Evolutionary conservation across 257 asterid species (phyloP).

Genomic region (Fraxinus anomala): DNA sequence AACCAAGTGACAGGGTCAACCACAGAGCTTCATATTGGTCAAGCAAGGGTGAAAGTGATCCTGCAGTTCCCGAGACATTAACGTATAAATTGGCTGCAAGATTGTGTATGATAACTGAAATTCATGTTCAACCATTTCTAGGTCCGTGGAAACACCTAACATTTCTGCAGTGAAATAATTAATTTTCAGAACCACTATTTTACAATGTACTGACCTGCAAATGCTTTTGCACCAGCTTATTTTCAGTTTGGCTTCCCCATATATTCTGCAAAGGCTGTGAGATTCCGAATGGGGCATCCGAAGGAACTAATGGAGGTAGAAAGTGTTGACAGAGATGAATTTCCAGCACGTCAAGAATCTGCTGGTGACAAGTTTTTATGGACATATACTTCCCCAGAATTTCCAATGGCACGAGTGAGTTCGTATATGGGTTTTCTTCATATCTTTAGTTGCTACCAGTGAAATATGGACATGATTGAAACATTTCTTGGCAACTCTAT

Average conservation of each 20-base stretch:
- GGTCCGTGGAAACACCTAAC: slow-evolving; percentile 39
- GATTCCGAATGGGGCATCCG: slow-evolving; percentile 65
- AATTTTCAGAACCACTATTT: background rate
- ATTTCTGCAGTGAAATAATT: background rate
- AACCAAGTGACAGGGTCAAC: slow-evolving; percentile 49
- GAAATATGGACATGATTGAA: background rate
- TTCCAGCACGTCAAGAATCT: slow-evolving; percentile 33
- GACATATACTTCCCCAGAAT: slow-evolving; percentile 70
- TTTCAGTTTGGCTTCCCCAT: slow-evolving; percentile 78
- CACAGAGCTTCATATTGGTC: slow-evolving; percentile 86
- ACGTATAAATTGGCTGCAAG: slow-evolving; percentile 55
- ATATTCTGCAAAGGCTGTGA: slow-evolving; percentile 75
- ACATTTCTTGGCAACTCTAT: background rate
- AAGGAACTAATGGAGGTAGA: slow-evolving; percentile 36
- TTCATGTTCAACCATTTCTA: slow-evolving; percentile 76
- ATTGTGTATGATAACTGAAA: slow-evolving; percentile 64
- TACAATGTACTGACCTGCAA: slow-evolving; percentile 25
- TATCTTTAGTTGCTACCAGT: background rate
- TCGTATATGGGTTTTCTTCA: background rate
- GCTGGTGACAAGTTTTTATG: slow-evolving; percentile 51
- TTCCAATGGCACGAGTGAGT: slow-evolving; percentile 70
- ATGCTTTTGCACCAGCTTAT: slow-evolving; percentile 52
- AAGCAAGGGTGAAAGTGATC: slow-evolving; percentile 61
- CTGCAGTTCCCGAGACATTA: slow-evolving; percentile 62
- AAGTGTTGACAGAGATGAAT: slow-evolving; percentile 28